phyloP scores from a whole-genome alignment of 108 stramenopile species.

The Nannochloropsis gaditana region DNA sequence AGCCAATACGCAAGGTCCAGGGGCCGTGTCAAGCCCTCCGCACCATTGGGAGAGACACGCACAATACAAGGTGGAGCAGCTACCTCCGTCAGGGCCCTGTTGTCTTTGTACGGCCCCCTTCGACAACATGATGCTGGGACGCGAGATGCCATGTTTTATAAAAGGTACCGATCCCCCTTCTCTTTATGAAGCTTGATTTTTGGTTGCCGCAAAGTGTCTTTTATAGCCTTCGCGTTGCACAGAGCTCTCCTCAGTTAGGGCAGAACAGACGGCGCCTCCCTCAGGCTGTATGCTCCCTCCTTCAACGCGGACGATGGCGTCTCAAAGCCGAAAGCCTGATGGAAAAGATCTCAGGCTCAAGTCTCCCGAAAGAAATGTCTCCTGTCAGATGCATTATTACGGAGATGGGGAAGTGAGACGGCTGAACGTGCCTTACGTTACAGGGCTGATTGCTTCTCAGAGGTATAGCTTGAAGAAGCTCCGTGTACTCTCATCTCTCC shows the following conservation, averaged over 20 bases:
- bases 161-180: no score
- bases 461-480: no score
- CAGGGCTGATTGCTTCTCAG: no score
- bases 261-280: conserved; percentile 1
- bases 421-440: no score
- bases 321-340: no score
- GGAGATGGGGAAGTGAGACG: no score
- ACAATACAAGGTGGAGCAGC: background rate
- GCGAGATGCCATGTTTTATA: background rate
- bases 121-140: background rate
- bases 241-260: background rate
- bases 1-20: conserved; percentile 3
- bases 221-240: background rate
- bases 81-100: background rate
- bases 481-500: no score
- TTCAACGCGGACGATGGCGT: background rate
- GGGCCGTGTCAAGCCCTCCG: background rate
- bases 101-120: background rate
- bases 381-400: no score
- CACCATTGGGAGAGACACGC: background rate
- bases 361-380: no score
- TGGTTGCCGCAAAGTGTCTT: no score
- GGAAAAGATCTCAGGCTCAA: no score
- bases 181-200: no score
- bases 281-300: background rate